A percentile compares a stretch with the other conserved stretches of the same genome.
These are phyloP conservation scores for Pseudoturritis turrita DNA, from an alignment of 345 rosid genomes.

Conservation along the genomic window DNA sequence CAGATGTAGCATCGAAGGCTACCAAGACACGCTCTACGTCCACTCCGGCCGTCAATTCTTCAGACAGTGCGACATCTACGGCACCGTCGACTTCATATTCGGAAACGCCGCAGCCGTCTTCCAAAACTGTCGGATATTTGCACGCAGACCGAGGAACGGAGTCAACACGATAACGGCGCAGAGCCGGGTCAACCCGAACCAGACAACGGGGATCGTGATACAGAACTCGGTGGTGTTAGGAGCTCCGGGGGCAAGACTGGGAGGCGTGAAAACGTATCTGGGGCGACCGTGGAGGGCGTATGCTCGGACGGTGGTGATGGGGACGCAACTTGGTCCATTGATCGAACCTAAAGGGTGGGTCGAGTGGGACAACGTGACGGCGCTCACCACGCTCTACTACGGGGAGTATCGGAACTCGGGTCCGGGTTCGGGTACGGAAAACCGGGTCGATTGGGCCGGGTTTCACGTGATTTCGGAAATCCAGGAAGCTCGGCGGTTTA, in stretches of 20 bases:
- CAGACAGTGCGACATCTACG: slow-evolving; percentile 43
- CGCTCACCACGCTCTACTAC: slow-evolving; percentile 32
- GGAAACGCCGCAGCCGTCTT: slow-evolving; percentile 45
- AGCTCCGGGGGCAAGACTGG: slow-evolving; percentile 28
- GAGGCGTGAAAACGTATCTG: slow-evolving; percentile 35
- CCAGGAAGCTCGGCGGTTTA: slow-evolving; percentile 39
- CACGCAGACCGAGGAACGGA: slow-evolving; percentile 32
- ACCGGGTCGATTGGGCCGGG: slow-evolving; percentile 46
- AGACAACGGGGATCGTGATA: slow-evolving; percentile 48
- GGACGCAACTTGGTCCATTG: slow-evolving; percentile 35
- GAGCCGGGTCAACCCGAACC: slow-evolving; percentile 35
- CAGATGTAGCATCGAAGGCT: slow-evolving; percentile 47
- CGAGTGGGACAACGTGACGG: slow-evolving; percentile 33
- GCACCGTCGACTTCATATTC: slow-evolving; percentile 51
- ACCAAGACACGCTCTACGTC: slow-evolving; percentile 54
- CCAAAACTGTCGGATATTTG: slow-evolving; percentile 41
- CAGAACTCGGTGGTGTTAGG: slow-evolving; percentile 38
- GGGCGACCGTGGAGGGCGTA: slow-evolving; percentile 49
- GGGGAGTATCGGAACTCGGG: slow-evolving; percentile 50
- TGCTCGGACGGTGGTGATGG: slow-evolving; percentile 38
- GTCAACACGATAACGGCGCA: slow-evolving; percentile 42
- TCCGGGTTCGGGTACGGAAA: slow-evolving; percentile 33
- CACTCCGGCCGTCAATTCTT: slow-evolving; percentile 56
- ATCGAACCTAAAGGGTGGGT: slow-evolving; percentile 44
- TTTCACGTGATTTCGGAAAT: slow-evolving; percentile 33